Conservation (phyloP, 1,139 yeast species). For the Blastobotrys capitulatus region DNA sequence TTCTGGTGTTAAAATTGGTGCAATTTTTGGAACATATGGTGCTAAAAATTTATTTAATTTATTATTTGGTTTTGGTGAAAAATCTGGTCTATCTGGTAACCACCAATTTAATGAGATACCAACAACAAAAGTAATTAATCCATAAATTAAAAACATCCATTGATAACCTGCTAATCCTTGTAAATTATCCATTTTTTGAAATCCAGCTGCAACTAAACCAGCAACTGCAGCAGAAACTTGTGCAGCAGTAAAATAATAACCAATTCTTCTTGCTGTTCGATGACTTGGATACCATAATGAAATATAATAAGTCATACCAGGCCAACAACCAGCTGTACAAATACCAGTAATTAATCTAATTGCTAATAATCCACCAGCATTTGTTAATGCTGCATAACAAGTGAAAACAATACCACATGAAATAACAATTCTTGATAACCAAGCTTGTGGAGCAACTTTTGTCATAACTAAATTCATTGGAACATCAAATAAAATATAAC, state of each 20-base stretch:
- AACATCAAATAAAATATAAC: slow-evolving; percentile 75
- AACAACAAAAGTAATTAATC: slow-evolving; percentile 59
- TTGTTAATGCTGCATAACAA: slow-evolving; percentile 58
- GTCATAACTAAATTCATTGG: slow-evolving; percentile 89
- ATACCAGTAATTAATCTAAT: slow-evolving; percentile 69
- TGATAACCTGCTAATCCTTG: slow-evolving; percentile 78
- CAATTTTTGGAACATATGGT: neutral
- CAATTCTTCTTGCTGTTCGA: slow-evolving; percentile 71
- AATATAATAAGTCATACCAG: slow-evolving; percentile 81
- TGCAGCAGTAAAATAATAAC: slow-evolving; percentile 88
- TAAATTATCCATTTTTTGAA: slow-evolving; percentile 72
- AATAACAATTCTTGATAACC: slow-evolving; percentile 75
- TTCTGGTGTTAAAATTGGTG: slow-evolving; percentile 42
- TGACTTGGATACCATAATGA: slow-evolving; percentile 84
- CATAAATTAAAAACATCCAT: slow-evolving; percentile 80
- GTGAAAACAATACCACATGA: slow-evolving; percentile 73
- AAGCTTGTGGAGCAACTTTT: slow-evolving; percentile 73
- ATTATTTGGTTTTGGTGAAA: slow-evolving; percentile 3
- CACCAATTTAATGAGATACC: slow-evolving; percentile 72
- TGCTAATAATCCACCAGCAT: slow-evolving; percentile 59
- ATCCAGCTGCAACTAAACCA: slow-evolving; percentile 81
- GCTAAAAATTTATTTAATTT: slow-evolving; percentile 1
- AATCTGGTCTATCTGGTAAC: slow-evolving; percentile 68
- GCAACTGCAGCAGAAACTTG: slow-evolving; percentile 83
- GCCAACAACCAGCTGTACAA: slow-evolving; percentile 92